Base-by-base conservation (phyloP, 2,329 filamentous ascomycete genomes). In the Penicillium frequentans region DNA sequence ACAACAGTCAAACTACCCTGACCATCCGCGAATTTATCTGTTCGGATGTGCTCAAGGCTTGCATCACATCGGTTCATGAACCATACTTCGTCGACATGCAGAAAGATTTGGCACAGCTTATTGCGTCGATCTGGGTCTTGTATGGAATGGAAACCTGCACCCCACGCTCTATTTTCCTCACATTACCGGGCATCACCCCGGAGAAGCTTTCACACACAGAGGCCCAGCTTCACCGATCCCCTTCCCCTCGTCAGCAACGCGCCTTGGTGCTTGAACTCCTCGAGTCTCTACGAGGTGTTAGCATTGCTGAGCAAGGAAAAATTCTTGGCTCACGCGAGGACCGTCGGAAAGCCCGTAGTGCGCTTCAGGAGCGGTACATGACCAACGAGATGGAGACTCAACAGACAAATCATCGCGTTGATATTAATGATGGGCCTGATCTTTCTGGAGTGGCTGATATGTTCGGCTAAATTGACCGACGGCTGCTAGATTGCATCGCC, bases 41-140 rank as follows among this genome's bases (percentile, higher is more conserved):
- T 52, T 86, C 87, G 5, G 90, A 96, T 64, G 91, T 98, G 2
- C 84, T 99, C 49, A 91, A 93, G 77, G 91, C 92, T 0, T 93
- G 90, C 68, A 90, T 97, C 71, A 90, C 88, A 1, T 96, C 90
- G 2, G 86, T 99, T 50, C 90, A 98, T 75, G 95, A 99, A 64
- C 88, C 91, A 0, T 97, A 98, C 74, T 99, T 98, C 74, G 93
- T 97, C 33, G 95, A 99, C 65, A 85, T 96, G 60, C 95, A 99
- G 69, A 93, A 93, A 71, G 93, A 99, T 51, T 82, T 99, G 23
- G 93, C 92, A 0, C 85, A 87, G 23, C 81, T 98, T 37, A 96
- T 99, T 60, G 93, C 93, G 0, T 85, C 88, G 4, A 95, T 98
- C 59, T 82, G 96, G 66, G 83, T 89, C 9, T 84, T 90, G 59